phyloP scores from a whole-genome alignment of 306 rosid genomes.

The Cucurbita argyrosperma region DNA sequence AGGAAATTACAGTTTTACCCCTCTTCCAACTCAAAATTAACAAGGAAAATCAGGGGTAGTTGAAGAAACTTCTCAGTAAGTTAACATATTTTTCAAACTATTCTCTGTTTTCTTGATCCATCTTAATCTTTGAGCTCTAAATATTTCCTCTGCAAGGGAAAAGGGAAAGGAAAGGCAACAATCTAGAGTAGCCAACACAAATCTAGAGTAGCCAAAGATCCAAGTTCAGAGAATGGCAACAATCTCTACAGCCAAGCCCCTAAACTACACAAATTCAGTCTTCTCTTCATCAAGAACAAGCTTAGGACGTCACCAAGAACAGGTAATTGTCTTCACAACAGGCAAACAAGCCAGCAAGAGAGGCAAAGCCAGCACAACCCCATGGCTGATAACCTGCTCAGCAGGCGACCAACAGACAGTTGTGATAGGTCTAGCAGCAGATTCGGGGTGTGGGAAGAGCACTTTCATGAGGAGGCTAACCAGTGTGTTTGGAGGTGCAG shows the following conservation, averaged over 20 bases:
- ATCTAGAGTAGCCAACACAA: not conserved
- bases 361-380: constrained; percentile 6
- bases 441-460: constrained; percentile 90
- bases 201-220: constrained; percentile 7
- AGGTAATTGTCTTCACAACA: constrained; percentile 40
- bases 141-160: not conserved
- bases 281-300: constrained; percentile 48
- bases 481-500: constrained; percentile 87
- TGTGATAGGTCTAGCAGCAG: constrained; percentile 94
- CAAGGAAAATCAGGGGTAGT: constrained; percentile 58
- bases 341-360: constrained; percentile 15
- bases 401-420: constrained; percentile 49
- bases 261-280: constrained; percentile 46
- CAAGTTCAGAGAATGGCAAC: constrained; percentile 47
- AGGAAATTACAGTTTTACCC: not conserved
- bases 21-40: constrained; percentile 1
- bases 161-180: not conserved
- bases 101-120: constrained; percentile 13
- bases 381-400: constrained; percentile 55
- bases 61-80: constrained; percentile 26
- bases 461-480: constrained; percentile 96
- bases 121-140: not conserved
- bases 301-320: constrained; percentile 45
- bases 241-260: constrained; percentile 62
- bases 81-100: constrained; percentile 13